Conservation (phyloP, 805 yeast species). For the Spathaspora girioi region DNA sequence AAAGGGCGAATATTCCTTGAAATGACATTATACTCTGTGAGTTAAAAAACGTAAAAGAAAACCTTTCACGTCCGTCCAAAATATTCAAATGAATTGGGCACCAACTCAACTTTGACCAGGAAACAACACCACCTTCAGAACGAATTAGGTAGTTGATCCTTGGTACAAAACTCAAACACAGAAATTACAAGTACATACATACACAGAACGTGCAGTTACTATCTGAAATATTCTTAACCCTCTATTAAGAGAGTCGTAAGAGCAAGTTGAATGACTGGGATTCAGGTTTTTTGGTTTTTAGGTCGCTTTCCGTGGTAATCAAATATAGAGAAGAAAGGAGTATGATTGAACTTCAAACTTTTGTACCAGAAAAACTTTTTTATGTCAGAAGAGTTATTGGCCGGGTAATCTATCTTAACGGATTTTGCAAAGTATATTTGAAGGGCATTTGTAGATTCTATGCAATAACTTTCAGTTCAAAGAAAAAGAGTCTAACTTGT, state of each 20-base stretch:
- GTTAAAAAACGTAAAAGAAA: slow-evolving; percentile 11
- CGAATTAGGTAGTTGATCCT: slow-evolving; percentile 8
- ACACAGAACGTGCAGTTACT: slow-evolving; percentile 7
- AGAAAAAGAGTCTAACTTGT: too few relatives aligned
- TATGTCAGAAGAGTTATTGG: not conserved
- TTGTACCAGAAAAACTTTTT: not conserved
- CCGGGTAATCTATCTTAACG: not conserved
- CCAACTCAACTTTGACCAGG: slow-evolving; percentile 4
- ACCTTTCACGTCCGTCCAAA: slow-evolving; percentile 12
- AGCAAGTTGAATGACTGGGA: slow-evolving; percentile 11
- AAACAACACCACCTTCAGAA: slow-evolving; percentile 13
- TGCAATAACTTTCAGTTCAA: too few relatives aligned
- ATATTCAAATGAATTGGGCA: slow-evolving; percentile 11
- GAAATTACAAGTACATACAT: not conserved
- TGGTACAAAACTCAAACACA: not conserved
- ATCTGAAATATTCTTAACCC: not conserved
- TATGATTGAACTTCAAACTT: not conserved
- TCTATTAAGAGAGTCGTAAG: not conserved
- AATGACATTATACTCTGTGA: slow-evolving; percentile 2
- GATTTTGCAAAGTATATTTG: too few relatives aligned
- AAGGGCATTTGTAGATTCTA: too few relatives aligned
- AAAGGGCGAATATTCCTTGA: slow-evolving; percentile 13
- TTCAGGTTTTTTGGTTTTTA: slow-evolving; percentile 17
- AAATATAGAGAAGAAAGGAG: slow-evolving; percentile 18
- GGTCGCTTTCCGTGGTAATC: slow-evolving; percentile 24